Base-by-base conservation (phyloP, 169 alveolate genomes). In the Eimeria brunetti region DNA sequence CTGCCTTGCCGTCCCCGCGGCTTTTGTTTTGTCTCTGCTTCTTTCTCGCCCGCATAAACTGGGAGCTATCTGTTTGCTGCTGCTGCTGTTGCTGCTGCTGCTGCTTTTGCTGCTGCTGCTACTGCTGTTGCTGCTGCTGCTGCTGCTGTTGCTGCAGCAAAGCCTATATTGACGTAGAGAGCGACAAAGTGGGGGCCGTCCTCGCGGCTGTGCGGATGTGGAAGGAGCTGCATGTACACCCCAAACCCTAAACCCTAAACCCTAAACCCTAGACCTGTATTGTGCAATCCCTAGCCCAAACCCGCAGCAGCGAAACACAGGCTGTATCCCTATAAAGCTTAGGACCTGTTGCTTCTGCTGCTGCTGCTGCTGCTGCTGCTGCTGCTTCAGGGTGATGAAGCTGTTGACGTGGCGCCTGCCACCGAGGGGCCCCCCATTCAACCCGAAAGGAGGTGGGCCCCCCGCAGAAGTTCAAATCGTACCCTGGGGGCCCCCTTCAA, bases 201-300 rank as follows among this genome's bases (percentile, higher is more conserved):
- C 20, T 49, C 27, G 69, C 14, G 44, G 89, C 89, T 22, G 69
- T 80, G 71, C 64, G 53, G n/a, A 16, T 18, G 38, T 44, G 71
- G 69, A 80, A 67, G 11, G 18, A 51, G 53, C 69, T 49, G 69
- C 67, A 80, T 51, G 89, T 80, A 44, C 49, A 44, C 46, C 46
- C 85, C 85, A 75, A 75, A 44, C 85, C 85, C 85, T 75, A 80
- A 80, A 51, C 84, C 84, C 46, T 33, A 73, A 38, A n/a, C 84
- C 84, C 84, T 36, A 38, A 73, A 73, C 84, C 84, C 84, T 73
- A 33, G 53, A n/a, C 80, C 36, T 18, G 27, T 16, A 8, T 16
- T 16, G n/a, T n/a, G 78, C 78, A 33, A 2, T 27, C 78, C 20
- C 9, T 27, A 33, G 44, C 20, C 78, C 18, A 4, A 6, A 14